A percentile compares a stretch with the other conserved stretches of the same genome.
These are phyloP conservation scores for Solanum boliviense DNA, from an alignment of 257 asterid genomes.

Conservation along the genomic window DNA sequence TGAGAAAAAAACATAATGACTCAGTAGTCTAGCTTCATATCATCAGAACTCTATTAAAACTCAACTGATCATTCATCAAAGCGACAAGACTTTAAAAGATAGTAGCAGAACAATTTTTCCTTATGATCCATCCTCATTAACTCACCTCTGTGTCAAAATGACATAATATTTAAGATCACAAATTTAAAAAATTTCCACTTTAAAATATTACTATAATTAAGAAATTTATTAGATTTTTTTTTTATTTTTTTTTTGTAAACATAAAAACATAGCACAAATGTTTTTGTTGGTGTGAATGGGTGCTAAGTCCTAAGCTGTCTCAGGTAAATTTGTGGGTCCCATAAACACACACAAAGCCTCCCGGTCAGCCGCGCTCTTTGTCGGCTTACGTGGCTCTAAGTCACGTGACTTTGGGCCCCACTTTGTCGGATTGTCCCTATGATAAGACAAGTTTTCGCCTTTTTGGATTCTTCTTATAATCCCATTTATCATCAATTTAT, in stretches of 20 bases:
- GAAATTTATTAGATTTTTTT: too few relatives aligned
- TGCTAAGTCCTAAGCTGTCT: slow-evolving; percentile 4
- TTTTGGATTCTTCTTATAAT: not conserved
- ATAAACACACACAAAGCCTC: not conserved
- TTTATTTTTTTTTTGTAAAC: not conserved
- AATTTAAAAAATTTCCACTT: too few relatives aligned
- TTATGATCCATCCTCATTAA: not conserved
- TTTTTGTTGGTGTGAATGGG: not conserved
- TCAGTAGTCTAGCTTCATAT: not conserved
- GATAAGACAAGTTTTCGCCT: slow-evolving; percentile 13
- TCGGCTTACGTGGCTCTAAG: slow-evolving; percentile 8
- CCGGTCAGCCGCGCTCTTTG: slow-evolving; percentile 5
- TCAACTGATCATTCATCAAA: not conserved
- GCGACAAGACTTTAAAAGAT: rapidly evolving
- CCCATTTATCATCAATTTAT: not conserved
- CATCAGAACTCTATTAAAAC: too few relatives aligned
- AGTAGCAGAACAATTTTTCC: rapidly evolving
- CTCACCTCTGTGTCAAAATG: rapidly evolving
- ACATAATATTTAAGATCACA: not conserved
- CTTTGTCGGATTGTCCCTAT: slow-evolving; percentile 23
- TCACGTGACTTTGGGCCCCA: slow-evolving; percentile 15
- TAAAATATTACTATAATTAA: not conserved
- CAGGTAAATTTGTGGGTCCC: not conserved
- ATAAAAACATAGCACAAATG: not conserved
- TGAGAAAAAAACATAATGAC: not conserved